Conservation (phyloP, 768 basidiomycete species). For the Pleurotus pulmonarius region DNA sequence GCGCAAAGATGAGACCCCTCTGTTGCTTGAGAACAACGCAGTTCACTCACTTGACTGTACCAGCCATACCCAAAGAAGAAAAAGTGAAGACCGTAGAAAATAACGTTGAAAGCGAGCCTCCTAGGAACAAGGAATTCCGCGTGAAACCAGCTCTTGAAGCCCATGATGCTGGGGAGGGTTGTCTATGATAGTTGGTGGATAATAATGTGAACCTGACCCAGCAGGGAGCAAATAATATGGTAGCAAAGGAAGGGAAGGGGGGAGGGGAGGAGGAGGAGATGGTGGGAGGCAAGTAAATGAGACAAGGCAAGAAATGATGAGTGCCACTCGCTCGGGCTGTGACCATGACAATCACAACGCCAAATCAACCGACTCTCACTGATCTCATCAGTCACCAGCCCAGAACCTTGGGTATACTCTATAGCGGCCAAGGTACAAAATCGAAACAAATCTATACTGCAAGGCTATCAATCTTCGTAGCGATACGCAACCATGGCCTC, state of each 20-base stretch:
- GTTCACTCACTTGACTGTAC: constrained; percentile 64
- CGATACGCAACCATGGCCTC: constrained; percentile 98
- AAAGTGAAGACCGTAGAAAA: constrained; percentile 80
- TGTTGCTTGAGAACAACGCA: too few relatives aligned
- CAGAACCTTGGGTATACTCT: constrained; percentile 4
- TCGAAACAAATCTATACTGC: background rate
- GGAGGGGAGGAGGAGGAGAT: constrained; percentile 16
- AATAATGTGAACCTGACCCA: constrained; percentile 43
- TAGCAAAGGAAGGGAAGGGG: constrained; percentile 16
- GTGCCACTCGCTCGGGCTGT: constrained; percentile 15
- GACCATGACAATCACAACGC: constrained; percentile 26
- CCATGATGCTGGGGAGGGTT: constrained; percentile 38
- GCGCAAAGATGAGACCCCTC: background rate
- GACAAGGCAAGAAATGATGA: constrained; percentile 17
- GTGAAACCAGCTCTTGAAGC: constrained; percentile 61
- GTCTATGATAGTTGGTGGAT: constrained; percentile 10
- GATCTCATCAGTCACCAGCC: constrained; percentile 7
- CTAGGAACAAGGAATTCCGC: constrained; percentile 62
- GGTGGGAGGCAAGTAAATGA: constrained; percentile 21
- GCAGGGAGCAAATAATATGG: constrained; percentile 31
- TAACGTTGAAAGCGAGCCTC: constrained; percentile 67
- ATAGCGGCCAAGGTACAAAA: background rate
- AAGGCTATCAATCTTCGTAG: constrained; percentile 51
- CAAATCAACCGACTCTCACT: constrained; percentile 10
- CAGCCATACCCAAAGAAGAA: constrained; percentile 83